These are phyloP conservation scores for Sergeia podlipaevii DNA, from an alignment of 208 protist genomes.

Conservation along the genomic window DNA sequence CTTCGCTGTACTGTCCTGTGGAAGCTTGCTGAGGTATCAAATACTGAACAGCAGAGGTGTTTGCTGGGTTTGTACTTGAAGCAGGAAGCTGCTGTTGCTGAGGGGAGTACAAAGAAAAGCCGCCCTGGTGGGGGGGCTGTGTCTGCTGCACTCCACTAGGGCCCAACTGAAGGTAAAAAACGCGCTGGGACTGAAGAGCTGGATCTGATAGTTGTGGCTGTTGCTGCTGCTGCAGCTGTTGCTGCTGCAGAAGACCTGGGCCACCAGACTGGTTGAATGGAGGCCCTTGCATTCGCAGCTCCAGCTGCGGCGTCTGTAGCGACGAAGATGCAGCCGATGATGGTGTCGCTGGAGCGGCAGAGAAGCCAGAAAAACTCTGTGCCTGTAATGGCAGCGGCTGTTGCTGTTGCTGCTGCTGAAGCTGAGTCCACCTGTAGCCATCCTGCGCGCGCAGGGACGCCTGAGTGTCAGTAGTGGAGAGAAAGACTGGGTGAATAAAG, in stretches of 20 bases:
- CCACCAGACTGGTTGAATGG: too few relatives aligned
- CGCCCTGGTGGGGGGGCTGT: too few relatives aligned
- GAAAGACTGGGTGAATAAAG: slow-evolving; percentile 59
- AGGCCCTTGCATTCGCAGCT: too few relatives aligned
- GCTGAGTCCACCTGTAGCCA: neutral
- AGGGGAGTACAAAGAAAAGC: too few relatives aligned
- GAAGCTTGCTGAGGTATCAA: too few relatives aligned
- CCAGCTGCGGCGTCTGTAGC: slow-evolving; percentile 3
- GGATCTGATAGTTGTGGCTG: slow-evolving; percentile 8
- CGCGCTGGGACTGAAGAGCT: too few relatives aligned
- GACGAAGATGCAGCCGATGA: neutral
- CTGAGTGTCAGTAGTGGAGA: slow-evolving; percentile 1
- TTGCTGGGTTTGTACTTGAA: too few relatives aligned
- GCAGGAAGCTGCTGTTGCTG: too few relatives aligned
- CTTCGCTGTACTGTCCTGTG: too few relatives aligned
- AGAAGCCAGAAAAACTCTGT: neutral
- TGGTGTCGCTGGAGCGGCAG: slow-evolving; percentile 6
- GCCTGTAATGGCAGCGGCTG: neutral
- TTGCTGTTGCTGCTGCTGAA: neutral
- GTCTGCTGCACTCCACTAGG: too few relatives aligned
- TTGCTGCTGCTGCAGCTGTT: slow-evolving; percentile 4
- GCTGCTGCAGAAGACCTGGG: slow-evolving; percentile 2
- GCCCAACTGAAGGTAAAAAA: too few relatives aligned
- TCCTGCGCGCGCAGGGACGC: neutral
- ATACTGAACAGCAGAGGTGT: too few relatives aligned